phyloP scores from a whole-genome alignment of 495 filamentous ascomycete genomes.

The Lineolata rhizophorae region DNA sequence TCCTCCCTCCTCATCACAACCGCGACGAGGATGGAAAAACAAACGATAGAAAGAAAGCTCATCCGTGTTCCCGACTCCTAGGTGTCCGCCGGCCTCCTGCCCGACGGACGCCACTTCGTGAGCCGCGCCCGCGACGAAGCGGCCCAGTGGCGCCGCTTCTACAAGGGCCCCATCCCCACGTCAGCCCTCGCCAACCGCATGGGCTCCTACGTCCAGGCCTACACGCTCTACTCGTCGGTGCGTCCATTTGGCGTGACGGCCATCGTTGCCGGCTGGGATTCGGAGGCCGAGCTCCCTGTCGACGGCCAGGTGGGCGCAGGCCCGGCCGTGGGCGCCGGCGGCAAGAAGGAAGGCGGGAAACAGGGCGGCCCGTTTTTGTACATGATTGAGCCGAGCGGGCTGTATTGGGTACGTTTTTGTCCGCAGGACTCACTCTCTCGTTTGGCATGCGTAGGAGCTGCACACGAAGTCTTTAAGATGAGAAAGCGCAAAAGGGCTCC shows the following conservation, averaged over 20 bases:
- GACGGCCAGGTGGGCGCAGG: conserved; percentile 75
- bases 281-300: conserved; percentile 51
- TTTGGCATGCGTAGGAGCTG: too few species aligned
- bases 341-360: conserved; percentile 49
- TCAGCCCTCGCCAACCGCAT: conserved; percentile 72
- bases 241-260: conserved; percentile 90
- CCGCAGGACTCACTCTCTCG: too few species aligned
- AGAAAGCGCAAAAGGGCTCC: too few species aligned
- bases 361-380: conserved; percentile 80
- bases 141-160: conserved; percentile 61
- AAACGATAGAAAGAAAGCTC: not conserved
- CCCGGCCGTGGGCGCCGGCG: conserved; percentile 54
- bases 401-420: conserved; percentile 60
- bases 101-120: conserved; percentile 88
- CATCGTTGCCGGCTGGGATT: conserved; percentile 87
- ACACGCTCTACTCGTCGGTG: conserved; percentile 89
- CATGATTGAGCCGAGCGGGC: conserved; percentile 94
- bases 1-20: conserved; percentile 1
- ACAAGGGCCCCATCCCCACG: conserved; percentile 79
- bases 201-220: conserved; percentile 88
- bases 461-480: too few species aligned
- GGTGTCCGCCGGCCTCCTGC: conserved; percentile 84
- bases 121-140: conserved; percentile 88
- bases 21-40: not conserved
- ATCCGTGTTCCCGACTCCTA: conserved; percentile 16